Evolutionary conservation across 2,329 filamentous ascomycete species (phyloP).

Genomic region (Metarhizium humberi): DNA sequence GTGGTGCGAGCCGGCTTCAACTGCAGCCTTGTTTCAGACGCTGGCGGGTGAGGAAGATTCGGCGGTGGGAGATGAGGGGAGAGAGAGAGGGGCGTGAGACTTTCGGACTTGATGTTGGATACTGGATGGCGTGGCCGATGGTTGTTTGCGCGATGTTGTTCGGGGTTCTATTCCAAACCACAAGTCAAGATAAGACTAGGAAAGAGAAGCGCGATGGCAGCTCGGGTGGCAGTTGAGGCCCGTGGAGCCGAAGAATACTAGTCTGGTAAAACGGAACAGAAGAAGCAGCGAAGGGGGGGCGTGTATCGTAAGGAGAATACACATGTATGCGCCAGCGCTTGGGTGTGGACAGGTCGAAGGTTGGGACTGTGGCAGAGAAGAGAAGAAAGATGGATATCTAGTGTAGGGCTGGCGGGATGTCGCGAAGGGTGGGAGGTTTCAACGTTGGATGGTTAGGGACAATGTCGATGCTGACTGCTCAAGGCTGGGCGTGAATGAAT

Average conservation of each 20-base stretch:
- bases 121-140: not conserved
- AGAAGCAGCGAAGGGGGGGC: not conserved
- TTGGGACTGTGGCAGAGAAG: not conserved
- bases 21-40: slow-evolving; percentile 3
- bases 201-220: not conserved
- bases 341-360: not conserved
- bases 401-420: slow-evolving; percentile 4
- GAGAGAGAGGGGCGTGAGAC: not conserved
- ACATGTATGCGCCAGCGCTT: slow-evolving; percentile 1
- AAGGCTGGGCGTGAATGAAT: too few relatives aligned
- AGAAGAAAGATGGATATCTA: not conserved
- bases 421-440: not conserved
- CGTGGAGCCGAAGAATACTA: not conserved
- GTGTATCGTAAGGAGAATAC: not conserved
- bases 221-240: not conserved
- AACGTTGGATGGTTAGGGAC: not conserved
- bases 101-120: not conserved
- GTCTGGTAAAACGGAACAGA: not conserved
- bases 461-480: not conserved
- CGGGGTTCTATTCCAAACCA: not conserved
- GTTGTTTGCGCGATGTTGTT: not conserved
- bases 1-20: slow-evolving; percentile 4
- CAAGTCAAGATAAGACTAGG: not conserved
- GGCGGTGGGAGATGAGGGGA: not conserved
- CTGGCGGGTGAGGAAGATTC: not conserved